phyloP scores from a whole-genome alignment of 495 filamentous ascomycete species.

The Aspergillus kassunensis region DNA sequence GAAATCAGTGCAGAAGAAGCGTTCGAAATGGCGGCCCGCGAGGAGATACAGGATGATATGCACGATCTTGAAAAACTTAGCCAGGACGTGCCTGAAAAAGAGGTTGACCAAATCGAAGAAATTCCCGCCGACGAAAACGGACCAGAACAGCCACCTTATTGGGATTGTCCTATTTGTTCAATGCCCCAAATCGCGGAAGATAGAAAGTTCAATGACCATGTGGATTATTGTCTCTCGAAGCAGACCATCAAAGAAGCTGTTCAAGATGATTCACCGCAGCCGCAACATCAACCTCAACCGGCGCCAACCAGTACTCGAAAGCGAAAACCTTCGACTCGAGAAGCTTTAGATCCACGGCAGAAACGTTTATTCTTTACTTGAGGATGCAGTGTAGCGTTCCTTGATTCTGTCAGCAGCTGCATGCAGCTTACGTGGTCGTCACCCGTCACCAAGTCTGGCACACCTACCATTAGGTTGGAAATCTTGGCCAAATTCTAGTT shows the following conservation, averaged over 20 bases:
- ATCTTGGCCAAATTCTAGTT: too few species aligned
- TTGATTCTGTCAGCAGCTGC: too few species aligned
- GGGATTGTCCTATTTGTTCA: conserved; percentile 85
- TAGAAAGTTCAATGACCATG: conserved; percentile 81
- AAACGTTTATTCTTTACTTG: conserved; percentile 39
- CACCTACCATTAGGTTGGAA: too few species aligned
- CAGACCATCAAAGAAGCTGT: conserved; percentile 81
- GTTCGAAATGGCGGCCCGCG: conserved; percentile 60
- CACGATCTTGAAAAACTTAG: conserved; percentile 59
- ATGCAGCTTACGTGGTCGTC: too few species aligned
- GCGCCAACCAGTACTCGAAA: conserved; percentile 22
- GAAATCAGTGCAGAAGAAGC: conserved; percentile 67
- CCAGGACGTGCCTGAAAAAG: conserved; percentile 46
- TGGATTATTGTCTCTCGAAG: conserved; percentile 86
- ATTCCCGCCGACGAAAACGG: background rate
- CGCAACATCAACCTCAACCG: background rate
- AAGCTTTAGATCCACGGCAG: conserved; percentile 28
- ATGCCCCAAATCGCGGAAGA: conserved; percentile 73
- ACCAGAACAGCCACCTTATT: conserved; percentile 45
- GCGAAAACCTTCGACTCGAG: conserved; percentile 26
- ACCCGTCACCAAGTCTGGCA: too few species aligned
- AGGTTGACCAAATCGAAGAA: background rate
- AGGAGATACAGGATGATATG: conserved; percentile 63
- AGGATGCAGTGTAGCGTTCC: too few species aligned
- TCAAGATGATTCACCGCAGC: conserved; percentile 36